These are phyloP conservation scores for Pistacia vera DNA, from an alignment of 345 rosid species.

Conservation along the genomic window DNA sequence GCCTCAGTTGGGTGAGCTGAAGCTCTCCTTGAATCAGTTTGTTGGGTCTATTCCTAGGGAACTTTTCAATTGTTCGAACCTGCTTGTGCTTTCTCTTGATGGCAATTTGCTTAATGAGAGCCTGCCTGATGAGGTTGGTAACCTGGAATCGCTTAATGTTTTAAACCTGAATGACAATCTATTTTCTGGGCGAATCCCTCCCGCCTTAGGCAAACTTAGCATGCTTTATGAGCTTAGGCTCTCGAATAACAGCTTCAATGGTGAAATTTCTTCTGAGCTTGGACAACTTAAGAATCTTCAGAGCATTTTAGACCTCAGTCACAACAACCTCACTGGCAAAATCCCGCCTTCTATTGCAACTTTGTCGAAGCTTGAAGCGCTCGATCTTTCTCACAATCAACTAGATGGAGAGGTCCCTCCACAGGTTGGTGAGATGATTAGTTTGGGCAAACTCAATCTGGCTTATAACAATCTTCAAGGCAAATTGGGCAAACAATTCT, in stretches of 20 bases:
- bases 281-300: conserved; percentile 83
- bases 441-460: conserved; percentile 78
- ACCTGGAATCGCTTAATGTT: conserved; percentile 60
- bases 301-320: conserved; percentile 73
- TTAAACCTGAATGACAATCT: conserved; percentile 63
- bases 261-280: conserved; percentile 70
- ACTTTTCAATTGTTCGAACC: conserved; percentile 68
- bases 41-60: conserved; percentile 61
- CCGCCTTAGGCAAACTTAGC: conserved; percentile 62
- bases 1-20: conserved; percentile 70
- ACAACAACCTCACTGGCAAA: conserved; percentile 67
- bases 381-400: conserved; percentile 81
- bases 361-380: conserved; percentile 73
- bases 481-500: conserved; percentile 63
- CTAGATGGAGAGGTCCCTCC: conserved; percentile 72
- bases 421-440: conserved; percentile 62
- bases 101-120: conserved; percentile 64
- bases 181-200: conserved; percentile 73
- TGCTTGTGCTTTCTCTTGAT: conserved; percentile 73
- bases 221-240: conserved; percentile 73
- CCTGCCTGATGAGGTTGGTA: conserved; percentile 60
- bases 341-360: conserved; percentile 71
- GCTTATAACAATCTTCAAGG: conserved; percentile 79
- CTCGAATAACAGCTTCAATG: conserved; percentile 67
- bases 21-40: conserved; percentile 75